Evolutionary conservation across 164 flowering plant genomes (phyloP).

Genomic region (Umbilicus rupestris): DNA sequence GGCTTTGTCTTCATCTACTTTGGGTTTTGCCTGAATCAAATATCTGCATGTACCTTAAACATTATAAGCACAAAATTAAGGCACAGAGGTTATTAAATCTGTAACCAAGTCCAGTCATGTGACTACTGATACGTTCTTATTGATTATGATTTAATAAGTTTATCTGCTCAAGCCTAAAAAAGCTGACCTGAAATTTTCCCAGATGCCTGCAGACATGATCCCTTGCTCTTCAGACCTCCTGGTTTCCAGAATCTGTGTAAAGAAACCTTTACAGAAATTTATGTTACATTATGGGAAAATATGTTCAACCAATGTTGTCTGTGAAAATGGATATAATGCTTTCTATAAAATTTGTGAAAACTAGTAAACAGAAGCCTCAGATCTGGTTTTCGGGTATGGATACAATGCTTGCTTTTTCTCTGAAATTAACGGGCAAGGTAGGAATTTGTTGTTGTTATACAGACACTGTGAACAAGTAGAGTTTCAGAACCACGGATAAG

Average conservation of each 20-base stretch:
- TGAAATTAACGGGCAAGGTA: not conserved
- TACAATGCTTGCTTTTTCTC: not conserved
- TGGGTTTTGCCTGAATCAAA: conserved; percentile 6
- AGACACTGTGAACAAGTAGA: conserved; percentile 77
- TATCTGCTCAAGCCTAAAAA: too few species aligned
- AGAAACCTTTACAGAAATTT: not conserved
- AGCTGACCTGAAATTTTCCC: too few species aligned
- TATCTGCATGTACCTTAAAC: not conserved
- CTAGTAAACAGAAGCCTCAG: not conserved
- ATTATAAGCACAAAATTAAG: not conserved
- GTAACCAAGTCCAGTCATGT: too few species aligned
- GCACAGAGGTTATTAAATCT: not conserved
- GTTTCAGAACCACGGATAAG: conserved; percentile 65
- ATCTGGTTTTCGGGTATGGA: not conserved
- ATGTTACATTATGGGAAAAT: not conserved
- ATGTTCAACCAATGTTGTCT: not conserved
- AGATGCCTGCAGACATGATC: too few species aligned
- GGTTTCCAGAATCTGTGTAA: not conserved
- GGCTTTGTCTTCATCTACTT: conserved; percentile 1
- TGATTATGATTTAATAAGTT: too few species aligned
- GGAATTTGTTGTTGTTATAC: conserved; percentile 23
- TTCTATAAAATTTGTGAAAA: not conserved
- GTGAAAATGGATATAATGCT: not conserved
- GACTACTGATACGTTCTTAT: too few species aligned
- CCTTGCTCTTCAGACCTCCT: not conserved